A percentile compares a stretch with the other conserved stretches of the same genome.
Evolutionary conservation across 306 rosid species (phyloP).

Genomic region (Sindora glabra): DNA sequence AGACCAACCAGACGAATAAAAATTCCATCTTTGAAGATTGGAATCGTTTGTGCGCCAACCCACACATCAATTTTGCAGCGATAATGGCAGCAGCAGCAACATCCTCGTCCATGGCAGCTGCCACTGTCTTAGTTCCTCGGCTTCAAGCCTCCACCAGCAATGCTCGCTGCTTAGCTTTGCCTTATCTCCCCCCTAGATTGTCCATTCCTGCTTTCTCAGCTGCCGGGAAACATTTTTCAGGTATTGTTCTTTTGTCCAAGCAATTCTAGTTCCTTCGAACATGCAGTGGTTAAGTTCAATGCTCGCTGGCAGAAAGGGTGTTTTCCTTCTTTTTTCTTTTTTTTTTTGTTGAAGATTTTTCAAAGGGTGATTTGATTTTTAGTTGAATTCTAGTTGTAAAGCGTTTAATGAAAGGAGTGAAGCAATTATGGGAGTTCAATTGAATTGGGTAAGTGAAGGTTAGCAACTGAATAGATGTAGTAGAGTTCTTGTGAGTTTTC

Average conservation of each 20-base stretch:
- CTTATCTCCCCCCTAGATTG: conserved; percentile 69
- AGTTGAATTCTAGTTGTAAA: background rate
- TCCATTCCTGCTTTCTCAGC: conserved; percentile 37
- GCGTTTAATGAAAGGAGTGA: background rate
- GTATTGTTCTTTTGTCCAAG: conserved; percentile 12
- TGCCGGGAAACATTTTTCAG: conserved; percentile 40
- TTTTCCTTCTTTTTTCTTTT: too few relatives aligned
- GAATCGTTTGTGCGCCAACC: background rate
- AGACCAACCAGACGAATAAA: background rate
- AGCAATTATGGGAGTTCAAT: background rate
- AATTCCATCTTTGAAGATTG: background rate
- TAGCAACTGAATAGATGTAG: too few relatives aligned
- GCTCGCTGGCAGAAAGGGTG: too few relatives aligned
- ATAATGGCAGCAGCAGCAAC: conserved; percentile 56
- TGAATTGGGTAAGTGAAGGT: too few relatives aligned
- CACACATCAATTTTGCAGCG: background rate
- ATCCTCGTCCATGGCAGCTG: conserved; percentile 39
- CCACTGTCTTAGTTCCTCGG: conserved; percentile 48
- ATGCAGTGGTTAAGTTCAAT: too few relatives aligned
- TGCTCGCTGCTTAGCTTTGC: conserved; percentile 57
- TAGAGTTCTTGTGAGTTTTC: too few relatives aligned
- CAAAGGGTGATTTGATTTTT: background rate
- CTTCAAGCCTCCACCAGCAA: conserved; percentile 28
- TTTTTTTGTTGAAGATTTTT: background rate
- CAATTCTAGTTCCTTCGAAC: background rate